These are phyloP conservation scores for Boletus sp. DNA, from an alignment of 1,284 basidiomycete genomes.

Conservation along the genomic window DNA sequence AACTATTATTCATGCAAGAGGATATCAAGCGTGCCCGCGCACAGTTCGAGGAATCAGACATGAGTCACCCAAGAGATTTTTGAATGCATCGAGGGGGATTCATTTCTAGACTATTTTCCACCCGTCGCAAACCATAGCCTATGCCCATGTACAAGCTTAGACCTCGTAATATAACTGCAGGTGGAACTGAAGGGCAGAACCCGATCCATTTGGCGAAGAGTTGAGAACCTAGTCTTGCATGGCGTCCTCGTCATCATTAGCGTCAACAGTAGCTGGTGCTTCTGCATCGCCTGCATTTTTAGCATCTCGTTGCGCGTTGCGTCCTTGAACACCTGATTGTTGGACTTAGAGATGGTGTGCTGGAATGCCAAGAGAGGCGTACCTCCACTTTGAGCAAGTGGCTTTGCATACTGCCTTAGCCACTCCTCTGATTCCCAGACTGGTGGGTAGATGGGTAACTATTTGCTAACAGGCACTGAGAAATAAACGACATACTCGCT, in stretches of 20 bases:
- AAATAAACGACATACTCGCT: conserved; percentile 52
- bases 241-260: conserved; percentile 41
- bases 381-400: conserved; percentile 69
- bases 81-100: too few relatives aligned
- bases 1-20: conserved; percentile 86
- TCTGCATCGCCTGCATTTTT: conserved; percentile 19
- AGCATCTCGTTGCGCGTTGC: conserved; percentile 32
- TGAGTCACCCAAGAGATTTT: conserved; percentile 49
- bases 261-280: conserved; percentile 24
- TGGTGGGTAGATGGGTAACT: conserved; percentile 31
- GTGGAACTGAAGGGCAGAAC: background rate
- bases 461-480: background rate
- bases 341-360: conserved; percentile 12
- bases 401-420: conserved; percentile 69
- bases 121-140: too few relatives aligned
- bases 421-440: conserved; percentile 88
- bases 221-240: conserved; percentile 54
- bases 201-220: conserved; percentile 1
- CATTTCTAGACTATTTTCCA: too few relatives aligned
- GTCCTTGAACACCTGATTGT: conserved; percentile 53
- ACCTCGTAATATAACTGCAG: background rate
- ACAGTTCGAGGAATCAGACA: conserved; percentile 69
- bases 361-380: conserved; percentile 21
- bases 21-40: conserved; percentile 86
- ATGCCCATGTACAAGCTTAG: too few relatives aligned